These are phyloP conservation scores for Candida dubliniensis DNA, from an alignment of 1,139 yeast species.

Conservation along the genomic window DNA sequence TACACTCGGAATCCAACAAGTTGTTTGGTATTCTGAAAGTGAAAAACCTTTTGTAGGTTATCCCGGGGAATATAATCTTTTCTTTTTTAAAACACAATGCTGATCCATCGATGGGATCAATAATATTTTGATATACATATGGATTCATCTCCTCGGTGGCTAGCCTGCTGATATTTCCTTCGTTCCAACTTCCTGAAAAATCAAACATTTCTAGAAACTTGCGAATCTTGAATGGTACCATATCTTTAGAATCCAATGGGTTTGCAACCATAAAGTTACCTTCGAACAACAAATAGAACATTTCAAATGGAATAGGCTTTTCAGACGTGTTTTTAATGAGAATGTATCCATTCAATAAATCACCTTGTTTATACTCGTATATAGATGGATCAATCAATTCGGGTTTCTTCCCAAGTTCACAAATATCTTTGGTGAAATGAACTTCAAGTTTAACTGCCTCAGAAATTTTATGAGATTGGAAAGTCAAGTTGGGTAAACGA, in stretches of 20 bases:
- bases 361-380: constrained; percentile 43
- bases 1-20: constrained; percentile 41
- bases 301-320: constrained; percentile 35
- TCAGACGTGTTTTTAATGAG: constrained; percentile 28
- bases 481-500: constrained; percentile 34
- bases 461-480: constrained; percentile 27
- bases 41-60: constrained; percentile 39
- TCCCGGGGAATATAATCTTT: constrained; percentile 27
- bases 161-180: constrained; percentile 32
- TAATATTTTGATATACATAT: constrained; percentile 16
- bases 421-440: constrained; percentile 38
- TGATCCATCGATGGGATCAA: constrained; percentile 33
- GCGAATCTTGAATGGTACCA: constrained; percentile 16
- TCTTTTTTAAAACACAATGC: constrained; percentile 25
- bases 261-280: constrained; percentile 28
- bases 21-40: constrained; percentile 43
- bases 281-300: constrained; percentile 45
- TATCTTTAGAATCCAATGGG: constrained; percentile 11
- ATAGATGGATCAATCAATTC: constrained; percentile 33
- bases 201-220: constrained; percentile 43
- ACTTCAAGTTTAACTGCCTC: constrained; percentile 29
- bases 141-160: constrained; percentile 25
- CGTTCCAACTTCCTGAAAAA: constrained; percentile 41
- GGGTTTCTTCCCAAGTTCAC: constrained; percentile 29
- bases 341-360: constrained; percentile 40